These are phyloP conservation scores for Phytopythium chamaehyphon DNA, from an alignment of 352 stramenopile genomes.

Conservation along the genomic window DNA sequence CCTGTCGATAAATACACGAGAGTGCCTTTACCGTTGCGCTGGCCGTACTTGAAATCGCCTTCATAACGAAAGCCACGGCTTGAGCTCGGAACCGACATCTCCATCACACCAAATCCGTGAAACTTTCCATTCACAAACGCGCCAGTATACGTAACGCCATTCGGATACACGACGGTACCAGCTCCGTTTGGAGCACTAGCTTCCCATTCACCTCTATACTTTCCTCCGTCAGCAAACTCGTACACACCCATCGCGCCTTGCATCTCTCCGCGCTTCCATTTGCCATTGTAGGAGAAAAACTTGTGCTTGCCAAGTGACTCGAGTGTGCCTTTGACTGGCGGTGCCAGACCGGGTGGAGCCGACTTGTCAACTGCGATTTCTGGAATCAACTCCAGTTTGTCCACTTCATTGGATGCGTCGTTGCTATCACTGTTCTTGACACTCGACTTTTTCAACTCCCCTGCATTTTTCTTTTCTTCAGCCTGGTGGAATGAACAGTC, in stretches of 20 bases:
- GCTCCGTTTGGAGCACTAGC: constrained; percentile 34
- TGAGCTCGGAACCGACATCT: constrained; percentile 18
- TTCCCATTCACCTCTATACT: constrained; percentile 56
- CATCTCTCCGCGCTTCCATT: constrained; percentile 71
- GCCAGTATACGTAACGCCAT: constrained; percentile 67
- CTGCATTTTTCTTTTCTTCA: constrained; percentile 14
- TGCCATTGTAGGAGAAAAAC: constrained; percentile 65
- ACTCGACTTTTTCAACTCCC: constrained; percentile 5
- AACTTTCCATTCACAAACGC: constrained; percentile 49
- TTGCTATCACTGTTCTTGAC: constrained; percentile 17
- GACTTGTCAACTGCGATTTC: constrained; percentile 19
- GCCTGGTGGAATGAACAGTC: constrained; percentile 61
- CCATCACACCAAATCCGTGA: constrained; percentile 60
- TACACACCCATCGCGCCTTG: constrained; percentile 58
- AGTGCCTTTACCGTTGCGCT: constrained; percentile 42
- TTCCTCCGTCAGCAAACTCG: constrained; percentile 64
- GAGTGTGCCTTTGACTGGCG: constrained; percentile 49
- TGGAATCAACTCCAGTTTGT: constrained; percentile 49
- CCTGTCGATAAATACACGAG: constrained; percentile 37
- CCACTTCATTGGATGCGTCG: constrained; percentile 37
- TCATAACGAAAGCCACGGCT: constrained; percentile 44
- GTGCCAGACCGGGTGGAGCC: constrained; percentile 53
- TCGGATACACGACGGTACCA: constrained; percentile 56
- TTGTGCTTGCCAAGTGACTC: constrained; percentile 63
- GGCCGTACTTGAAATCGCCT: constrained; percentile 45